A percentile compares a stretch with the other conserved stretches of the same genome.
These are phyloP conservation scores for Ceratocystis colombiana DNA, from an alignment of 2,329 filamentous ascomycete species.

Conservation along the genomic window DNA sequence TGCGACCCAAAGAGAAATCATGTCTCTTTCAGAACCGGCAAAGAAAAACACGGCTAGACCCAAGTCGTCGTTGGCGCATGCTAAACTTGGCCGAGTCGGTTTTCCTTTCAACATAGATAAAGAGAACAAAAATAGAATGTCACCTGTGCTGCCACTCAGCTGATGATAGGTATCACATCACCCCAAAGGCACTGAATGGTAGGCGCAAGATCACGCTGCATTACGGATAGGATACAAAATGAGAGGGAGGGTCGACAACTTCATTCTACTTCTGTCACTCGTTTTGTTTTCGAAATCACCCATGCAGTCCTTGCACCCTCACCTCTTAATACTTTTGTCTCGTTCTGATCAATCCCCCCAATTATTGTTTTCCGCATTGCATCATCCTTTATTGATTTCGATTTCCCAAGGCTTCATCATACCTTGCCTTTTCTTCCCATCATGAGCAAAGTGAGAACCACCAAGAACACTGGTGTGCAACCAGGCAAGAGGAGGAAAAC, in stretches of 20 bases:
- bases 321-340: background rate
- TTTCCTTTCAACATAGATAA: background rate
- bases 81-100: background rate
- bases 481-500: background rate
- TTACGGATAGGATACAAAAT: background rate
- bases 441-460: background rate
- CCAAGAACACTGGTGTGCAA: background rate
- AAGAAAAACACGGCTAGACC: background rate
- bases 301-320: background rate
- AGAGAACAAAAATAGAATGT: background rate
- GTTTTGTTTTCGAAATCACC: background rate
- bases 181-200: background rate
- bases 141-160: background rate
- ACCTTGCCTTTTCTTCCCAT: background rate
- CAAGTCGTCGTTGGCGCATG: background rate
- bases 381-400: too few species aligned
- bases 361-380: too few species aligned
- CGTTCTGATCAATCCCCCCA: background rate
- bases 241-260: background rate
- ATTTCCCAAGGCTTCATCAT: background rate
- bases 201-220: background rate
- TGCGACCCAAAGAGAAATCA: slow-evolving; percentile 2
- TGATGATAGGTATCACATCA: background rate
- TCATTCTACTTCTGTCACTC: background rate
- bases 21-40: background rate